These are phyloP conservation scores for Microcyclospora pomicola DNA, from an alignment of 2,329 filamentous ascomycete species.

Conservation along the genomic window DNA sequence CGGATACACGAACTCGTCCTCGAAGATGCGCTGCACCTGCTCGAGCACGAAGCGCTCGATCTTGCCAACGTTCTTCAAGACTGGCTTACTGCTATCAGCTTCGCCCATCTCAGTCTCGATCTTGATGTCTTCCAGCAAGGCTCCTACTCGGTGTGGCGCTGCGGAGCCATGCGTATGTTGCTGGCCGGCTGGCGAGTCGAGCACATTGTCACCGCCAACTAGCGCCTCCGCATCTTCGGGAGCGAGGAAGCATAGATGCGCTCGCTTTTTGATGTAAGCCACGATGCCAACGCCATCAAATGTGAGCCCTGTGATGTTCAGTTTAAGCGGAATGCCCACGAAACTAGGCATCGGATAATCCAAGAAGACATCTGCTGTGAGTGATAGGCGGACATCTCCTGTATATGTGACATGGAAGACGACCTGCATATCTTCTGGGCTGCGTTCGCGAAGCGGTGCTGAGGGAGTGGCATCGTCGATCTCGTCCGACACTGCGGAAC, in stretches of 20 bases:
- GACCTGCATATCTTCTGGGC: slow-evolving; percentile 79
- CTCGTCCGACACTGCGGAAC: slow-evolving; percentile 11
- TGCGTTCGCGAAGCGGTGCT: slow-evolving; percentile 44
- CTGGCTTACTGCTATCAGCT: slow-evolving; percentile 81
- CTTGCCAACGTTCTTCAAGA: slow-evolving; percentile 95
- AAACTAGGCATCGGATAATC: slow-evolving; percentile 99
- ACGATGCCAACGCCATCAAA: slow-evolving; percentile 92
- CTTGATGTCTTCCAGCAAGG: slow-evolving; percentile 77
- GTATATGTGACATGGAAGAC: slow-evolving; percentile 83
- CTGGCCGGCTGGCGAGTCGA: slow-evolving; percentile 13
- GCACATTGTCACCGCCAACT: slow-evolving; percentile 32
- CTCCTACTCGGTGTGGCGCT: slow-evolving; percentile 37
- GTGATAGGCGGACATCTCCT: slow-evolving; percentile 71
- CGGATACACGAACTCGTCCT: slow-evolving; percentile 96
- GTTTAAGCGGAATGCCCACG: slow-evolving; percentile 82
- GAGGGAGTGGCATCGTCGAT: slow-evolving; percentile 35
- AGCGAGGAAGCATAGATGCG: slow-evolving; percentile 89
- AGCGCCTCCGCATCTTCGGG: slow-evolving; percentile 73
- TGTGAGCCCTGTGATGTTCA: slow-evolving; percentile 86
- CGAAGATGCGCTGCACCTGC: slow-evolving; percentile 91
- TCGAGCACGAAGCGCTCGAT: slow-evolving; percentile 95
- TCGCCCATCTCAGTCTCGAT: slow-evolving; percentile 97
- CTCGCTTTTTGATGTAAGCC: slow-evolving; percentile 74
- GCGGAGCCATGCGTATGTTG: slow-evolving; percentile 1
- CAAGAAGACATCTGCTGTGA: slow-evolving; percentile 88